Base-by-base conservation (phyloP, 176 grass and related monocot species). In the Oryza glaberrima region DNA sequence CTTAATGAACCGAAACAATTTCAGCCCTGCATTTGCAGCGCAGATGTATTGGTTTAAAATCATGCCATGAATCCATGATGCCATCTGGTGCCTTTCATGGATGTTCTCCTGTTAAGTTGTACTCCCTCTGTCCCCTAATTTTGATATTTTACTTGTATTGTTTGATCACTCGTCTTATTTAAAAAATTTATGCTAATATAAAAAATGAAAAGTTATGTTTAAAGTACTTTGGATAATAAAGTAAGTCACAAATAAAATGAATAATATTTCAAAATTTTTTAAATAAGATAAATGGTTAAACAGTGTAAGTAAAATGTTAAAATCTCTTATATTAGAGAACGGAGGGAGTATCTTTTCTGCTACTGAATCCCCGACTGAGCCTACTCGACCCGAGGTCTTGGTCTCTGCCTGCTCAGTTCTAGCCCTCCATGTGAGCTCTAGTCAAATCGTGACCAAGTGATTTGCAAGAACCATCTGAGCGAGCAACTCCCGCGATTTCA, bases 21-120 rank as follows among this genome's bases (percentile, higher is more conserved):
- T 34, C 56, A 77, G 47, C 8, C 41, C n/a, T 77, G 43, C 52
- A 66, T 71, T 51, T 76, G 77, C 41, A 11, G 48, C 49, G 72
- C 19, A 23, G 32, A n/a, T 61, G 52, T 61, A 40, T 41, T 48
- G 51, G 17, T 46, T 84, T 49, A 41, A 52, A 67, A 80, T 43
- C 45, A 25, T 67, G 46, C 3, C 52, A 20, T 17, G 41, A 40
- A 6, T 40, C 38, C 40, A 41, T 8, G 45, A 65, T 72, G 51
- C 67, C 28, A 65, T 83, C 67, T 54, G 43, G 14, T 77, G 63
- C 19, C 7, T 72, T 47, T 25, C 28, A 41, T 66, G 52, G 17
- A 43, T 65, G 58, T 67, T 54, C 34, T 22, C 66, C 1, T 67
- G 30, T 9, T 6, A 19, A 8, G 47, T 5, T 47, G 16, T 54